Evolutionary conservation across 2,329 filamentous ascomycete genomes (phyloP).

Genomic region (Hansfordia pulvinata): DNA sequence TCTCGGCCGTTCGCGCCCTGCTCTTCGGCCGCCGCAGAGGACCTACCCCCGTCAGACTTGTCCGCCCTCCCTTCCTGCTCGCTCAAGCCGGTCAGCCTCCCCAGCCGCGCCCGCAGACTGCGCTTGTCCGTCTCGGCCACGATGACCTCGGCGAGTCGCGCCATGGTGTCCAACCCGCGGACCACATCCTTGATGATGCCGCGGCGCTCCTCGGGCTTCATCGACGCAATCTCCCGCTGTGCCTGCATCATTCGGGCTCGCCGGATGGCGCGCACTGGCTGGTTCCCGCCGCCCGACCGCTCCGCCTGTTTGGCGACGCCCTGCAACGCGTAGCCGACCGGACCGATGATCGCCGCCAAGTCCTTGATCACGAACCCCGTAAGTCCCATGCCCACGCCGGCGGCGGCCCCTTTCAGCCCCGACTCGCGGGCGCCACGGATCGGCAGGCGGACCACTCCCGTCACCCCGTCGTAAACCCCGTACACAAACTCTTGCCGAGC

Average conservation of each 20-base stretch:
- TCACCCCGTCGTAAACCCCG: slow-evolving; percentile 52
- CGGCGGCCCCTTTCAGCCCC: slow-evolving; percentile 37
- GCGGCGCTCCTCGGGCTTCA: slow-evolving; percentile 19
- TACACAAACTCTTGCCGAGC: slow-evolving; percentile 47
- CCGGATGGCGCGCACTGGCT: slow-evolving; percentile 38
- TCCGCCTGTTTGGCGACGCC: slow-evolving; percentile 50
- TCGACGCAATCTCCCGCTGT: slow-evolving; percentile 25
- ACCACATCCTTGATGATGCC: slow-evolving; percentile 17
- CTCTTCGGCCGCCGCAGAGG: slow-evolving; percentile 1
- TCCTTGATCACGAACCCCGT: slow-evolving; percentile 53
- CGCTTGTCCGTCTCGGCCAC: slow-evolving; percentile 16
- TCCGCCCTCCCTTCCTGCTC: slow-evolving; percentile 1
- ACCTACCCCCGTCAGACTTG: slow-evolving; percentile 4
- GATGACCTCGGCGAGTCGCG: slow-evolving; percentile 24
- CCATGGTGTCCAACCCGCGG: slow-evolving; percentile 27
- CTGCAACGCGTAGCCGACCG: slow-evolving; percentile 49
- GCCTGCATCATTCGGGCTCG: slow-evolving; percentile 46
- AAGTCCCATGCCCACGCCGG: slow-evolving; percentile 45
- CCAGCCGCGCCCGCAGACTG: slow-evolving; percentile 3
- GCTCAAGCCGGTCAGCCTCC: slow-evolving; percentile 1
- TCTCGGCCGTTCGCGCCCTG: too few relatives aligned
- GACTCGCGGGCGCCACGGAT: slow-evolving; percentile 39
- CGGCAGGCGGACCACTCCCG: slow-evolving; percentile 47
- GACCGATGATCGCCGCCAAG: slow-evolving; percentile 45
- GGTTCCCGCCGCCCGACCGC: slow-evolving; percentile 37